Percentiles rank a stretch among this genome's conserved stretches.
Conservation (phyloP, 2,329 filamentous ascomycete genomes). For the Fusarium caatingaense region DNA sequence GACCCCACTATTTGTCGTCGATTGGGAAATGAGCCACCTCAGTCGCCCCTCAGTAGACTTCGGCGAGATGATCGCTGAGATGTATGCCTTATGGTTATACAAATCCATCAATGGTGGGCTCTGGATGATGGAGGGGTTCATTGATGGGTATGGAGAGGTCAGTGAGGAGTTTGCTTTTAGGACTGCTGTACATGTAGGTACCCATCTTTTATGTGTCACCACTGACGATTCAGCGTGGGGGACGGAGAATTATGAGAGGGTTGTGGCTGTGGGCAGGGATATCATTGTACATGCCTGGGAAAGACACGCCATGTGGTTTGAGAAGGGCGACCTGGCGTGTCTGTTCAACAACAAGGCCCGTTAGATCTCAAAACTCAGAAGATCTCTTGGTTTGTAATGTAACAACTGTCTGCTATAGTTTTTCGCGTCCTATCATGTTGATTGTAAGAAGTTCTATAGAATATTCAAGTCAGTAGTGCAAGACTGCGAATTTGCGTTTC, state of each 20-base stretch:
- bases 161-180: not conserved
- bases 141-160: not conserved
- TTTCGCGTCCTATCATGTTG: no score
- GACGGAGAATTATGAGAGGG: not conserved
- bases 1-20: not conserved
- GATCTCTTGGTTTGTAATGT: no score
- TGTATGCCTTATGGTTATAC: not conserved
- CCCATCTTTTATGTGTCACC: not conserved
- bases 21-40: not conserved
- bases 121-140: not conserved
- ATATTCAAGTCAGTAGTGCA: no score
- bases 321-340: not conserved
- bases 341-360: no score
- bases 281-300: not conserved
- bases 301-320: not conserved
- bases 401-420: accelerated
- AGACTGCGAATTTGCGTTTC: no score
- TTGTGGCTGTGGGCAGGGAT: not conserved
- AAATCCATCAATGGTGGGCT: not conserved
- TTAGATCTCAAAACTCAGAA: no score
- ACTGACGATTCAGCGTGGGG: not conserved
- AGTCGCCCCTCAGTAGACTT: not conserved
- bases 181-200: not conserved
- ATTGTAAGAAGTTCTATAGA: no score
- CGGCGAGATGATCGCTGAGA: not conserved